Percentiles rank a stretch among this genome's conserved stretches.
Evolutionary conservation across 2,329 filamentous ascomycete genomes (phyloP).

Genomic region (Pyrenochaeta sp.): DNA sequence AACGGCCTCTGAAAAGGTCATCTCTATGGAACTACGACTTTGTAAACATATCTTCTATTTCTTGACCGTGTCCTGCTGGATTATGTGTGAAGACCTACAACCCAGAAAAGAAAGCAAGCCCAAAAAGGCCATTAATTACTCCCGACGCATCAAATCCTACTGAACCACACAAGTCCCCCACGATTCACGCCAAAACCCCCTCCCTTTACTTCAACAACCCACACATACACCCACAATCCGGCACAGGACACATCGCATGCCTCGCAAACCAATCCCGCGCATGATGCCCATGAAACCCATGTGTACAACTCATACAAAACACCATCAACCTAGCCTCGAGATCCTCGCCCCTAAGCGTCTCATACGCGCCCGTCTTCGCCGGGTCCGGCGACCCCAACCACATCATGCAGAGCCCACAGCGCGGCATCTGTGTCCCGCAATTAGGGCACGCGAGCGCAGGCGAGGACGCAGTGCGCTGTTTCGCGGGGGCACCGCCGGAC

Average conservation of each 20-base stretch:
- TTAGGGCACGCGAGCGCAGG: conserved; percentile 65
- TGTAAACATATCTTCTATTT: no score
- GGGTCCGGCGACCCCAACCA: conserved; percentile 68
- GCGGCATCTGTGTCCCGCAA: conserved; percentile 68
- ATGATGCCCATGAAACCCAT: conserved; percentile 70
- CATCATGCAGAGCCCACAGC: conserved; percentile 67
- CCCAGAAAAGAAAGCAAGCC: no score
- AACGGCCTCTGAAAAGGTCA: no score
- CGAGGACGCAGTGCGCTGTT: conserved; percentile 19
- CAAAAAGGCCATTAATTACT: no score
- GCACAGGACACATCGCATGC: conserved; percentile 62
- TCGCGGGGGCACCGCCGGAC: conserved; percentile 22
- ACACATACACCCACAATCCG: conserved; percentile 63
- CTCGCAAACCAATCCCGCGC: conserved; percentile 67
- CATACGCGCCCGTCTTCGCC: conserved; percentile 48
- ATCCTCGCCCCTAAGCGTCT: conserved; percentile 52
- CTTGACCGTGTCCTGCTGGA: no score
- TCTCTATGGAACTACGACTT: no score
- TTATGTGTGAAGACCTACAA: no score
- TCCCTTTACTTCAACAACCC: conserved; percentile 46
- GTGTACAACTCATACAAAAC: conserved; percentile 69
- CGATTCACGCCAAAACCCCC: not conserved
- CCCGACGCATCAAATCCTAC: no score
- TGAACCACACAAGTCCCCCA: no score
- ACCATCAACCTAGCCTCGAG: conserved; percentile 63